A percentile compares a stretch with the other conserved stretches of the same genome.
Evolutionary conservation across 202 grass and related monocot species (phyloP).

Genomic region (Zizania palustris): DNA sequence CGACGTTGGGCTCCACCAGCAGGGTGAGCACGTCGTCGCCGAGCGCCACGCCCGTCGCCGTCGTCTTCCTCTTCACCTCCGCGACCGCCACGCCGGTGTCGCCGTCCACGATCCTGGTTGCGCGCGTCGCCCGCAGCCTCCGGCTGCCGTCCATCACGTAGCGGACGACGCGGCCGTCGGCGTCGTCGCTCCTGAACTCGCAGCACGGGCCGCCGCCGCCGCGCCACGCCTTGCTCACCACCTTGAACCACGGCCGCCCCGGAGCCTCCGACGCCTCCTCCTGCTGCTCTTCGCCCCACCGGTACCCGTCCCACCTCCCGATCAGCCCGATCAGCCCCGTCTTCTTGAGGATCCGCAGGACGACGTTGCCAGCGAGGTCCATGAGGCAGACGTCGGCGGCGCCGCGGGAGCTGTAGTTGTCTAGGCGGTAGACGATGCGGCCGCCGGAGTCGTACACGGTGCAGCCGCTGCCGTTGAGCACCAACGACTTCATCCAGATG

Average conservation of each 20-base stretch:
- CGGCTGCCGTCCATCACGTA: constrained; percentile 60
- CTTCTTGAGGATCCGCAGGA: constrained; percentile 71
- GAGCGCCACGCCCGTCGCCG: constrained; percentile 58
- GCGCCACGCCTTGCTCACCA: constrained; percentile 45
- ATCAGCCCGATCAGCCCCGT: constrained; percentile 33
- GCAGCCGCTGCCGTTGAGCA: constrained; percentile 78
- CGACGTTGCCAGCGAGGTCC: constrained; percentile 68
- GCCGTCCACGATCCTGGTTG: constrained; percentile 60
- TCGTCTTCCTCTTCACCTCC: constrained; percentile 88
- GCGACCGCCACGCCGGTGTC: constrained; percentile 65
- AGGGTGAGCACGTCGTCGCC: constrained; percentile 86
- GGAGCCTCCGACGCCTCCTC: background rate
- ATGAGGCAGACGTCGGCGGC: constrained; percentile 72
- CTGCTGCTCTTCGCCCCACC: constrained; percentile 38
- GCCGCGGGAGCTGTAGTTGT: constrained; percentile 70
- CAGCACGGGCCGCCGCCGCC: constrained; percentile 40
- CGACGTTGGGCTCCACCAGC: constrained; percentile 69
- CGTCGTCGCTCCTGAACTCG: constrained; percentile 35
- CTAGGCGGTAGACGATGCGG: constrained; percentile 72
- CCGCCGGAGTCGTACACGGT: constrained; percentile 80
- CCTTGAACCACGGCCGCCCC: constrained; percentile 63
- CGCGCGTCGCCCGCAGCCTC: constrained; percentile 34
- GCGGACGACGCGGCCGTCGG: constrained; percentile 23
- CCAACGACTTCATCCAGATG: constrained; percentile 93
- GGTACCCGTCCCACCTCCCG: constrained; percentile 74